Percentiles rank a stretch among this genome's conserved stretches.
Conservation (phyloP, 2,329 filamentous ascomycete species). For the Xylariaceae sp. region DNA sequence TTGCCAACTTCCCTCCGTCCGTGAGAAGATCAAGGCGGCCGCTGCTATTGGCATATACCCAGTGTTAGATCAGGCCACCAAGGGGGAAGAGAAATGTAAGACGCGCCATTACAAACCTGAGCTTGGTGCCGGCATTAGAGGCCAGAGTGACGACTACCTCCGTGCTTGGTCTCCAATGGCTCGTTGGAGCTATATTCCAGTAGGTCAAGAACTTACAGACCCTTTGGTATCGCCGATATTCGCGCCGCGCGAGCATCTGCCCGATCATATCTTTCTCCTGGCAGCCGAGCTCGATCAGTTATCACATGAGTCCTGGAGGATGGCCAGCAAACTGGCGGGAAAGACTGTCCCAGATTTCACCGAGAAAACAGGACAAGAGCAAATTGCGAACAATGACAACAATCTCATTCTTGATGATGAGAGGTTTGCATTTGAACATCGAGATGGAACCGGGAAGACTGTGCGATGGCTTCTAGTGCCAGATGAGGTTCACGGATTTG, state of each 20-base stretch:
- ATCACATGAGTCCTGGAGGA: slow-evolving; percentile 39
- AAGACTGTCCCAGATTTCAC: slow-evolving; percentile 26
- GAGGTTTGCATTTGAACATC: slow-evolving; percentile 36
- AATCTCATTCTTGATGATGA: slow-evolving; percentile 32
- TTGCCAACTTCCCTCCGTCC: slow-evolving; percentile 37
- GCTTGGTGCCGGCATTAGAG: slow-evolving; percentile 28
- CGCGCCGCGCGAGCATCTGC: slow-evolving; percentile 34
- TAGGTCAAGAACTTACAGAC: slow-evolving; percentile 34
- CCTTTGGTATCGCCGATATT: slow-evolving; percentile 41
- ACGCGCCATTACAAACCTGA: slow-evolving; percentile 37
- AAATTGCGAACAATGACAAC: slow-evolving; percentile 15
- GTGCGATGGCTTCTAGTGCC: slow-evolving; percentile 43
- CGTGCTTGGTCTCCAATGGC: slow-evolving; percentile 32
- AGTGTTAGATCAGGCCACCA: slow-evolving; percentile 39
- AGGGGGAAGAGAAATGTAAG: slow-evolving; percentile 28
- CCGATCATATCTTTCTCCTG: slow-evolving; percentile 42
- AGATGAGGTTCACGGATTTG: slow-evolving; percentile 40
- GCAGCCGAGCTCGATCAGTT: slow-evolving; percentile 46
- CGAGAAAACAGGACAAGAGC: slow-evolving; percentile 29
- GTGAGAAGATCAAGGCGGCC: slow-evolving; percentile 29
- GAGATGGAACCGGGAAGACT: slow-evolving; percentile 17
- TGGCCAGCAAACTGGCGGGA: slow-evolving; percentile 36
- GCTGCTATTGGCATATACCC: slow-evolving; percentile 39
- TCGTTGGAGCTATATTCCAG: slow-evolving; percentile 41
- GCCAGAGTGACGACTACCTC: slow-evolving; percentile 26